phyloP scores from a whole-genome alignment of 2,329 filamentous ascomycete genomes.

The Cladosporium sp. region DNA sequence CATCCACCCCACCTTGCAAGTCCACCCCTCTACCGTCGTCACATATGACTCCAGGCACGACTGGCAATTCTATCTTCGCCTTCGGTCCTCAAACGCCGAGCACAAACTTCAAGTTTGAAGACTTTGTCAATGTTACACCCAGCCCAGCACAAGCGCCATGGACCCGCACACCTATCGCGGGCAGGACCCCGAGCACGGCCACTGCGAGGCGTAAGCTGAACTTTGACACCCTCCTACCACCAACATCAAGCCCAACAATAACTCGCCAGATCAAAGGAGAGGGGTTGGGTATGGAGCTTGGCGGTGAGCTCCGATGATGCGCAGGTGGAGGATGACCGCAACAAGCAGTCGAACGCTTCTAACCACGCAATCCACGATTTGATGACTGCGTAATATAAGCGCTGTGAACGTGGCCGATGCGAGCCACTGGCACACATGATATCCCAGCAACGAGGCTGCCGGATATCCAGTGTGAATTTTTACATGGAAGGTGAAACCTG shows the following conservation, averaged over 20 bases:
- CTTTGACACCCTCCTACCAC: slow-evolving; percentile 69
- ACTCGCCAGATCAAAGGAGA: slow-evolving; percentile 39
- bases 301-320: slow-evolving; percentile 52
- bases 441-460: not conserved
- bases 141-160: slow-evolving; percentile 87
- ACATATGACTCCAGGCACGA: slow-evolving; percentile 79
- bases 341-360: not conserved
- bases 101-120: slow-evolving; percentile 85
- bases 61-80: slow-evolving; percentile 50
- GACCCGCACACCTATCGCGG: slow-evolving; percentile 54
- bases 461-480: not conserved
- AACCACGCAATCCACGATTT: slow-evolving; percentile 6
- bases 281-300: slow-evolving; percentile 61
- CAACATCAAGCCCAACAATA: slow-evolving; percentile 41
- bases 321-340: no score
- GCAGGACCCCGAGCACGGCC: slow-evolving; percentile 64
- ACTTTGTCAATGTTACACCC: slow-evolving; percentile 96
- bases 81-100: slow-evolving; percentile 70
- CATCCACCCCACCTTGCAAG: slow-evolving; percentile 53
- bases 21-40: slow-evolving; percentile 66
- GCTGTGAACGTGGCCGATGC: not conserved
- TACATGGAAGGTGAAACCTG: not conserved
- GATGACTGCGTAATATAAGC: not conserved
- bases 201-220: slow-evolving; percentile 72
- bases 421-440: not conserved